phyloP scores from a whole-genome alignment of 2,329 filamentous ascomycete genomes.

The Ceratocystiopsis brevicomis region DNA sequence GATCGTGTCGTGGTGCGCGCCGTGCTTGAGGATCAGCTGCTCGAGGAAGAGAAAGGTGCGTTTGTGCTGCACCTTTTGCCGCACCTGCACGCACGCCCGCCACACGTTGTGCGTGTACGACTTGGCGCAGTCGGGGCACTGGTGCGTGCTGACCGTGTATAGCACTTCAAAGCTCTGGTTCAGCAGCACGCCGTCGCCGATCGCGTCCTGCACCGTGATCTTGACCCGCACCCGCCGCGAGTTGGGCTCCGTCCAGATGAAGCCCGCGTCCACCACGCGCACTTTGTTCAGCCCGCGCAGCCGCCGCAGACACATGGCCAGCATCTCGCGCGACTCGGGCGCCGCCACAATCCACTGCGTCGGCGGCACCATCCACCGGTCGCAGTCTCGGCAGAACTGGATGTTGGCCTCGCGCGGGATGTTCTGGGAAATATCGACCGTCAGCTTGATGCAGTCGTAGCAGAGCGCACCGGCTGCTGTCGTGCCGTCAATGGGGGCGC shows the following conservation, averaged over 20 bases:
- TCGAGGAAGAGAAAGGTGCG: slow-evolving; percentile 49
- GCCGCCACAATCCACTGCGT: slow-evolving; percentile 67
- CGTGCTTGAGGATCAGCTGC: slow-evolving; percentile 88
- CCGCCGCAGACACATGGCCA: slow-evolving; percentile 81
- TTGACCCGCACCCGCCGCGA: slow-evolving; percentile 84
- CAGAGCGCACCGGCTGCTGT: slow-evolving; percentile 72
- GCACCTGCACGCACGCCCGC: slow-evolving; percentile 82
- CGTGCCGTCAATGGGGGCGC: slow-evolving; percentile 85
- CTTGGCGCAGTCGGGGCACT: slow-evolving; percentile 89
- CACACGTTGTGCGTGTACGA: slow-evolving; percentile 69
- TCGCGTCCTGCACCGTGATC: slow-evolving; percentile 68
- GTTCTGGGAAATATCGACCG: slow-evolving; percentile 77
- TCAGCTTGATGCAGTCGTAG: slow-evolving; percentile 88
- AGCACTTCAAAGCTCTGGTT: slow-evolving; percentile 94
- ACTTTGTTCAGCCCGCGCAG: slow-evolving; percentile 73
- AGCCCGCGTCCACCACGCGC: slow-evolving; percentile 84
- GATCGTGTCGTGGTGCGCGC: slow-evolving; percentile 70
- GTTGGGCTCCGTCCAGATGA: slow-evolving; percentile 97
- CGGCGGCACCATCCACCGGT: slow-evolving; percentile 80
- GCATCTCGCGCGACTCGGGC: slow-evolving; percentile 77
- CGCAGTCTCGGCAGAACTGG: slow-evolving; percentile 86
- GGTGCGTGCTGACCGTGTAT: slow-evolving; percentile 76
- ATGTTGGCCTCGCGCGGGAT: slow-evolving; percentile 81
- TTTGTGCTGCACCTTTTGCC: slow-evolving; percentile 94
- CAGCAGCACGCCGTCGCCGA: slow-evolving; percentile 45